Conservation (phyloP, 768 basidiomycete species). For the Udeniomyces megalosporus region DNA sequence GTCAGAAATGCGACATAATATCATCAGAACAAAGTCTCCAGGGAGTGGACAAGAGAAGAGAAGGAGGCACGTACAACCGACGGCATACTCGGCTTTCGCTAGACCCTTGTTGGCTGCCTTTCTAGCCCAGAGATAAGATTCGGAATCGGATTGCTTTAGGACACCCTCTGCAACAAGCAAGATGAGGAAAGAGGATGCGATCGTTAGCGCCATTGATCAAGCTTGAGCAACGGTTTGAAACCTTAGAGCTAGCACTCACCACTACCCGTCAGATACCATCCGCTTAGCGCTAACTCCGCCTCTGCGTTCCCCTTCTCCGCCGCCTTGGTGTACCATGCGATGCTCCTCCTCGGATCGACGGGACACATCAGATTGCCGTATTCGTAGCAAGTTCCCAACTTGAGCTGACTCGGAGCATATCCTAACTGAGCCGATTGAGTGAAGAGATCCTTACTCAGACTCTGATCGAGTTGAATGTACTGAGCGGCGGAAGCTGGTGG, state of each 20-base stretch:
- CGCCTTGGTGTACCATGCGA: constrained; percentile 97
- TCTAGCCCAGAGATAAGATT: constrained; percentile 97
- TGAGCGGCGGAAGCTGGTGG: constrained; percentile 38
- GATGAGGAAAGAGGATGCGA: not conserved
- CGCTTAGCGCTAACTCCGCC: constrained; percentile 86
- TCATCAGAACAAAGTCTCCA: not conserved
- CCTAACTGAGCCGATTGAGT: constrained; percentile 84
- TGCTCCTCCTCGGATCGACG: constrained; percentile 80
- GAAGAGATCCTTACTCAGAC: constrained; percentile 55
- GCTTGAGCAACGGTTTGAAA: not conserved
- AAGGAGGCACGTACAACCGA: constrained; percentile 39
- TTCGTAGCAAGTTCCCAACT: constrained; percentile 88
- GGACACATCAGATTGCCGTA: constrained; percentile 77
- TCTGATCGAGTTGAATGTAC: constrained; percentile 15
- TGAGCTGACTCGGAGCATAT: constrained; percentile 85
- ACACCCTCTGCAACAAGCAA: constrained; percentile 49
- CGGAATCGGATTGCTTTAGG: constrained; percentile 90
- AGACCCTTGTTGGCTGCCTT: constrained; percentile 91
- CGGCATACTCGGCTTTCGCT: constrained; percentile 95
- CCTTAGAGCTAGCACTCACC: constrained; percentile 22
- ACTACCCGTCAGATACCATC: constrained; percentile 78
- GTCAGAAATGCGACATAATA: not conserved
- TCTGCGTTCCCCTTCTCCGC: constrained; percentile 92
- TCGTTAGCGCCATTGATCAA: not conserved
- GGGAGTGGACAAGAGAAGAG: not conserved